Evolutionary conservation across 1,284 basidiomycete species (phyloP).

Genomic region (Inonotus hispidus): DNA sequence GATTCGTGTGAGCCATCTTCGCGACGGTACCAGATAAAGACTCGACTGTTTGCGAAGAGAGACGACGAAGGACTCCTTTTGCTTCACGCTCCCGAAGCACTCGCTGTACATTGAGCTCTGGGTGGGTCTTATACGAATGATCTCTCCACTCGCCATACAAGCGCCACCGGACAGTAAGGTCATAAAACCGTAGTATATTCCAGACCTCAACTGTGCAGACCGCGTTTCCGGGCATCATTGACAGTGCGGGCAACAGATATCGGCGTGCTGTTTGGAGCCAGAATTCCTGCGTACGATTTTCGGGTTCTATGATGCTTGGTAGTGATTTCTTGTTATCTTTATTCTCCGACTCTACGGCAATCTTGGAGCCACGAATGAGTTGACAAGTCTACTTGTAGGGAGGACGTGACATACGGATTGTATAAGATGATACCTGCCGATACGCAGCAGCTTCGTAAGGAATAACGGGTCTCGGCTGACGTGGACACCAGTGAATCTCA

Average conservation of each 20-base stretch:
- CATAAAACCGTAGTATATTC: slow-evolving; percentile 77
- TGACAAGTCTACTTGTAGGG: not conserved
- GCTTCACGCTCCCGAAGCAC: slow-evolving; percentile 73
- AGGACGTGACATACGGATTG: slow-evolving; percentile 34
- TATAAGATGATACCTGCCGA: slow-evolving; percentile 47
- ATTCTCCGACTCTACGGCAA: slow-evolving; percentile 39
- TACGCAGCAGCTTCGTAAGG: slow-evolving; percentile 54
- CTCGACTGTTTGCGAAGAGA: slow-evolving; percentile 81
- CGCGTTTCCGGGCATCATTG: slow-evolving; percentile 81
- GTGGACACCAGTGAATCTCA: slow-evolving; percentile 72
- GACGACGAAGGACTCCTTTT: slow-evolving; percentile 74
- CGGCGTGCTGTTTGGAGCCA: slow-evolving; percentile 83
- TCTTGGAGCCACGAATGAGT: slow-evolving; percentile 36
- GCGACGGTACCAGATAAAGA: slow-evolving; percentile 84
- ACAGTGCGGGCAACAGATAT: slow-evolving; percentile 83
- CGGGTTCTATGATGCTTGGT: slow-evolving; percentile 43
- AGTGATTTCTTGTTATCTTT: slow-evolving; percentile 39
- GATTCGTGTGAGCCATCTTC: slow-evolving; percentile 92
- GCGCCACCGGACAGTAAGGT: slow-evolving; percentile 77
- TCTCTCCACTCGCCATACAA: slow-evolving; percentile 97
- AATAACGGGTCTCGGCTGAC: slow-evolving; percentile 66
- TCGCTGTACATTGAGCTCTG: slow-evolving; percentile 66
- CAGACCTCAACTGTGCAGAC: slow-evolving; percentile 86
- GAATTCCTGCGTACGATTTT: slow-evolving; percentile 53
- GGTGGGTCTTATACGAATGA: slow-evolving; percentile 61